Base-by-base conservation (phyloP, 2,329 filamentous ascomycete genomes). In the Diaporthe amygdali region DNA sequence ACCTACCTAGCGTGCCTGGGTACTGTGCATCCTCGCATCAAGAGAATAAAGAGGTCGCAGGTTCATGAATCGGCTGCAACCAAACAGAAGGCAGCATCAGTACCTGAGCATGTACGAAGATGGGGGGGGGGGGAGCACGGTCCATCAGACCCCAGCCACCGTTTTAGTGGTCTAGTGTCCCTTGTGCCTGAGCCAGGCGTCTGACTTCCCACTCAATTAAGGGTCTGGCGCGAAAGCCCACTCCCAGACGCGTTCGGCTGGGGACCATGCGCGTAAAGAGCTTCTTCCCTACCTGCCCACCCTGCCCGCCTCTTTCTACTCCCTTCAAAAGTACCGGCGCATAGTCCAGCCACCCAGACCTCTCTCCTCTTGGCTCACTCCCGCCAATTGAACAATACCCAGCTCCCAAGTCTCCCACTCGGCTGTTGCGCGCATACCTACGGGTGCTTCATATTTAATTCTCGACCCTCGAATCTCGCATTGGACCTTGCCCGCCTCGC, bases 181-280 rank as follows among this genome's bases (percentile, higher is more conserved):
- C n/a, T n/a, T n/a, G n/a, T n/a, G n/a, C n/a, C n/a, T n/a, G n/a
- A n/a, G n/a, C n/a, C n/a, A n/a, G n/a, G n/a, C n/a, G 37, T 39
- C 37, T 39, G 37, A 14, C 37, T 39, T 39, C 37, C 37, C 52
- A 51, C 25, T 49, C 66, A 68, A 46, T 68, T 59, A 59, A 68
- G 51, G 52, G 52, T 54, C 66, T 68, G 41, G 39, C 66, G 66
- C 66, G 66, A 68, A 59, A 68, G 66, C 66, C 66, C 66, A 68
- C 66, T 39, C 44, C 55, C 54, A 54, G 52, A 59, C 66, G 66
- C 66, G 66, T 68, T 20, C 63, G 30, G 47, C 39, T 49, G 41
- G 25, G 32, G 52, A 37, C 30, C 52, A 55, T 49, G 66, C 66
- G 66, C 66, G 66, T 68, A 59, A 20, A 49, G 52, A 68, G 66